A percentile compares a stretch with the other conserved stretches of the same genome.
phyloP scores from a whole-genome alignment of 805 yeast genomes.

The Cyberlindnera euphorbiiphila region DNA sequence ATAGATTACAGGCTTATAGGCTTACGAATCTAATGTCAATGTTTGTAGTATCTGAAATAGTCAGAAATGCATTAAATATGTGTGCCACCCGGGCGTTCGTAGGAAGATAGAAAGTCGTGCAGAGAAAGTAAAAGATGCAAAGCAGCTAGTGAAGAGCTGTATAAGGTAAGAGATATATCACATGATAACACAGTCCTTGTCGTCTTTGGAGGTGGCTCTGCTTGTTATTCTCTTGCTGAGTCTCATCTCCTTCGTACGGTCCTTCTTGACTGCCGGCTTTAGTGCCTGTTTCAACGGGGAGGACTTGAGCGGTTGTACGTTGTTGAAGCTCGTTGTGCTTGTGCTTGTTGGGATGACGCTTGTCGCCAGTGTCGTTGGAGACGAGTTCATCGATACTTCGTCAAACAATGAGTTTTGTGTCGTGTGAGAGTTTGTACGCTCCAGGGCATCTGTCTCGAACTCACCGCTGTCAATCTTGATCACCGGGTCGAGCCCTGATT shows the following conservation, averaged over 20 bases:
- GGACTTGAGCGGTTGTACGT: background rate
- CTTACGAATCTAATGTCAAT: no score
- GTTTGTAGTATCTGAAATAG: no score
- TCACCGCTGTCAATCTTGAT: slow-evolving; percentile 30
- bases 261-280: no score
- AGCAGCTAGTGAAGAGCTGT: no score
- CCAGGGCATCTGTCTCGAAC: slow-evolving; percentile 8
- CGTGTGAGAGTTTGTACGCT: slow-evolving; percentile 6
- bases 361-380: slow-evolving; percentile 2
- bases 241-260: slow-evolving; percentile 5
- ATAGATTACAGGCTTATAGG: no score
- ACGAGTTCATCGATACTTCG: slow-evolving; percentile 10
- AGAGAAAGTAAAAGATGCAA: no score
- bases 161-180: background rate
- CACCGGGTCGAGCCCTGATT: slow-evolving; percentile 41
- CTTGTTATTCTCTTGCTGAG: slow-evolving; percentile 10
- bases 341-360: background rate
- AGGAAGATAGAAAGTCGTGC: no score
- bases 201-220: slow-evolving; percentile 9
- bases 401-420: slow-evolving; percentile 14
- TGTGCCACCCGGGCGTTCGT: no score
- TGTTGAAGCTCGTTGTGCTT: background rate
- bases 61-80: no score
- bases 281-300: no score
- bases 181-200: slow-evolving; percentile 22